phyloP scores from a whole-genome alignment of 306 rosid species.

The Quercus rubra region DNA sequence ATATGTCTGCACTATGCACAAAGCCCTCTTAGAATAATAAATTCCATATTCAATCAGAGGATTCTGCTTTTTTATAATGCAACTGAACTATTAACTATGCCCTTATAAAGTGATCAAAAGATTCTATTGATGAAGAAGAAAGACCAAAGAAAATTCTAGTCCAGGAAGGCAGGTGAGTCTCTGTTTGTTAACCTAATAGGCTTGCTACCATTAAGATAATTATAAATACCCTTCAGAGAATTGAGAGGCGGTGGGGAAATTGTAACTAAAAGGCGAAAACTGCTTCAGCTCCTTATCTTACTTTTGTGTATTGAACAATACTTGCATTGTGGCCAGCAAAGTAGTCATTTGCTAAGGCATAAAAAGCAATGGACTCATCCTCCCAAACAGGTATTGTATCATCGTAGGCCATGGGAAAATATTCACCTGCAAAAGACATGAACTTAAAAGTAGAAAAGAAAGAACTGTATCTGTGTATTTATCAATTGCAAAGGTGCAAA shows the following conservation, averaged over 20 bases:
- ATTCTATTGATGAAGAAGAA: neutral
- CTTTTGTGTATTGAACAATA: slow-evolving; percentile 57
- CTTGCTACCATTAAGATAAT: neutral
- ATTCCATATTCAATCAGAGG: neutral
- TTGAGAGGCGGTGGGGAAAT: neutral
- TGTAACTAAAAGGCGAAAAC: neutral
- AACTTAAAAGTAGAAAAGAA: too few species aligned
- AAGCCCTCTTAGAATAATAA: neutral
- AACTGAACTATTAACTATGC: too few species aligned
- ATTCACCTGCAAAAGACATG: slow-evolving; percentile 47
- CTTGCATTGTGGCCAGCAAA: slow-evolving; percentile 73
- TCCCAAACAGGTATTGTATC: slow-evolving; percentile 73
- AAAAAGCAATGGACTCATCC: slow-evolving; percentile 71
- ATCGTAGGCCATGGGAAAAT: slow-evolving; percentile 68
- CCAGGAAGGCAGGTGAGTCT: neutral
- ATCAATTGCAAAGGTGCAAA: neutral
- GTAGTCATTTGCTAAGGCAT: slow-evolving; percentile 68
- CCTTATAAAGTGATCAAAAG: neutral
- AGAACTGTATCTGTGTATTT: neutral
- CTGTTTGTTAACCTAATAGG: neutral
- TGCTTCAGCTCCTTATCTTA: slow-evolving; percentile 27
- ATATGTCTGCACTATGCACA: neutral
- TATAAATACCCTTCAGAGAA: slow-evolving; percentile 9
- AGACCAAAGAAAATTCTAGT: neutral
- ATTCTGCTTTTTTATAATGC: neutral